Percentiles rank a stretch among this genome's conserved stretches.
These are phyloP conservation scores for Condylostoma magnum DNA, from an alignment of 169 alveolate genomes.

Conservation along the genomic window DNA sequence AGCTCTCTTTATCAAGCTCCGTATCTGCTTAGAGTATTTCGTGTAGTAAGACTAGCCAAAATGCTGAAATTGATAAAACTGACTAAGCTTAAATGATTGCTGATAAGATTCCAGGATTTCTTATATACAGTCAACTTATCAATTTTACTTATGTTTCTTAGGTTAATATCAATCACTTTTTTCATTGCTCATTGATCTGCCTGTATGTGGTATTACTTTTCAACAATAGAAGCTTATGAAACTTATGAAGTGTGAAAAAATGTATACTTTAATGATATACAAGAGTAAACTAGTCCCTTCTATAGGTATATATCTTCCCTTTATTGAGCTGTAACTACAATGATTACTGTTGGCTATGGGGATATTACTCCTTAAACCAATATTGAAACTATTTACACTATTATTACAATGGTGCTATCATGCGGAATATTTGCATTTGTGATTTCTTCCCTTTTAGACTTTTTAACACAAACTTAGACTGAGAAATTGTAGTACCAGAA, in stretches of 20 bases:
- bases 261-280: background rate
- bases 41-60: background rate
- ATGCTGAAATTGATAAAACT: background rate
- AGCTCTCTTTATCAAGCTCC: too few species aligned
- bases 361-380: background rate
- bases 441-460: too few species aligned
- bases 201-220: background rate
- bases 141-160: background rate
- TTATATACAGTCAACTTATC: background rate
- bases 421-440: too few species aligned
- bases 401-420: too few species aligned
- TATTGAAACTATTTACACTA: background rate
- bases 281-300: background rate
- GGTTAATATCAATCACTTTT: background rate
- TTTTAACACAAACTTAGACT: too few species aligned
- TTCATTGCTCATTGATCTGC: constrained; percentile 24
- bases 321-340: background rate
- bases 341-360: constrained; percentile 14
- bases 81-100: constrained; percentile 1
- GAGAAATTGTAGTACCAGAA: too few species aligned
- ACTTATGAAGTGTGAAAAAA: background rate
- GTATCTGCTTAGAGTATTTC: background rate
- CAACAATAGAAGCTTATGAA: background rate
- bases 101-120: background rate
- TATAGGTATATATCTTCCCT: background rate